These are phyloP conservation scores for Ziziphus jujuba DNA, from an alignment of 306 rosid genomes.

Conservation along the genomic window DNA sequence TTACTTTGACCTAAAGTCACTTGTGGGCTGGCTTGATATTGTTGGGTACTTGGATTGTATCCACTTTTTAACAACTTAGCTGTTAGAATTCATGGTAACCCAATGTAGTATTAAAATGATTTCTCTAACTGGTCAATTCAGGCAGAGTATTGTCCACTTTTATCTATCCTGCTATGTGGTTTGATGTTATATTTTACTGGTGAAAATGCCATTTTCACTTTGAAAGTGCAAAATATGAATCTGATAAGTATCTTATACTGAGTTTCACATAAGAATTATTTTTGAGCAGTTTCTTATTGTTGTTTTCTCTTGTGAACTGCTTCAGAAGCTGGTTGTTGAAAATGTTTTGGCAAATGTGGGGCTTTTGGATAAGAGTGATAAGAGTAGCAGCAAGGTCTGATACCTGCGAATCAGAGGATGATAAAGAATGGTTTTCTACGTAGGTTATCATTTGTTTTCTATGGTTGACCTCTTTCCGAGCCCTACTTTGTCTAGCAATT, in stretches of 20 bases:
- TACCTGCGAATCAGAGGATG: slow-evolving; percentile 91
- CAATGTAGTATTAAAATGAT: too few relatives aligned
- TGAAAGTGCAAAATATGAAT: too few relatives aligned
- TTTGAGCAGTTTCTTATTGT: slow-evolving; percentile 14
- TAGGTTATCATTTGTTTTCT: slow-evolving; percentile 17
- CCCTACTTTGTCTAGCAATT: slow-evolving; percentile 18
- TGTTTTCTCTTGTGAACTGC: slow-evolving; percentile 50
- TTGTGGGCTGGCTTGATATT: too few relatives aligned
- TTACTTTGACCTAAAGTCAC: neutral
- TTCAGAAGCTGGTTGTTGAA: slow-evolving; percentile 78
- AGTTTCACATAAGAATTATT: neutral
- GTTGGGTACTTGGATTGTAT: too few relatives aligned
- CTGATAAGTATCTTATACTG: neutral
- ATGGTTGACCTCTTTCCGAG: slow-evolving; percentile 9
- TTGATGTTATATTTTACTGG: neutral
- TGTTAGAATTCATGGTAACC: too few relatives aligned
- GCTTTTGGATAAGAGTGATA: slow-evolving; percentile 88
- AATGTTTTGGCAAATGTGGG: slow-evolving; percentile 78
- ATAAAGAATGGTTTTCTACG: slow-evolving; percentile 62
- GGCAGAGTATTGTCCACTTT: too few relatives aligned
- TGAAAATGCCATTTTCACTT: neutral
- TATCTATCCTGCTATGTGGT: neutral
- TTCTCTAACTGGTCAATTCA: too few relatives aligned
- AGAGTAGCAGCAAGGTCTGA: slow-evolving; percentile 88
- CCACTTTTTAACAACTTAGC: too few relatives aligned